phyloP scores from a whole-genome alignment of 495 filamentous ascomycete species.

The Diplogelasinospora grovesii region DNA sequence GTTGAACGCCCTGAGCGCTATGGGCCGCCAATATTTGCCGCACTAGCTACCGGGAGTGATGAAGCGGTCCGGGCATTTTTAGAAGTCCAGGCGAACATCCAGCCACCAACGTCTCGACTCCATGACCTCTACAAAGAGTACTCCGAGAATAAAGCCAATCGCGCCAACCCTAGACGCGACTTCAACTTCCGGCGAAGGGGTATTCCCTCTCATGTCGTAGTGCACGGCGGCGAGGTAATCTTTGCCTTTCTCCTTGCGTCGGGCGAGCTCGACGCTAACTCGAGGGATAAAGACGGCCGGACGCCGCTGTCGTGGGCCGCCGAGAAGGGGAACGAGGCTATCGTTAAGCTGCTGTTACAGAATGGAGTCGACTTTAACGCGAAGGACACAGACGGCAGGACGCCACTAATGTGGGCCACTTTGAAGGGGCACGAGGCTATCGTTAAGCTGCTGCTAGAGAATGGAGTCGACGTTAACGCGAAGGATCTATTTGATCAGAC shows the following conservation, averaged over 20 bases:
- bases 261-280: neutral
- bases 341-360: neutral
- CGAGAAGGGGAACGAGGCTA: neutral
- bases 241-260: neutral
- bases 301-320: neutral
- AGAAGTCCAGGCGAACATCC: neutral
- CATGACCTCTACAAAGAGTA: neutral
- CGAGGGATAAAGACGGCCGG: neutral
- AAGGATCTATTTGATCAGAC: neutral
- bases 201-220: too few relatives aligned
- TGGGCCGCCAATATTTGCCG: constrained; percentile 4
- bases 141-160: neutral
- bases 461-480: neutral
- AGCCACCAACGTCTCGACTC: too few relatives aligned
- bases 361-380: neutral
- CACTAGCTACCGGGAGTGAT: neutral
- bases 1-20: neutral
- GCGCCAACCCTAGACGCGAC: too few relatives aligned
- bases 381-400: neutral
- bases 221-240: too few relatives aligned
- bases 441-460: neutral
- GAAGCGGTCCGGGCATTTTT: constrained; percentile 1
- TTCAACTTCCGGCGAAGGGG: too few relatives aligned
- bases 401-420: neutral
- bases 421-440: neutral